Evolutionary conservation across 805 yeast species (phyloP).

Genomic region (Barnettozyma pratensis): DNA sequence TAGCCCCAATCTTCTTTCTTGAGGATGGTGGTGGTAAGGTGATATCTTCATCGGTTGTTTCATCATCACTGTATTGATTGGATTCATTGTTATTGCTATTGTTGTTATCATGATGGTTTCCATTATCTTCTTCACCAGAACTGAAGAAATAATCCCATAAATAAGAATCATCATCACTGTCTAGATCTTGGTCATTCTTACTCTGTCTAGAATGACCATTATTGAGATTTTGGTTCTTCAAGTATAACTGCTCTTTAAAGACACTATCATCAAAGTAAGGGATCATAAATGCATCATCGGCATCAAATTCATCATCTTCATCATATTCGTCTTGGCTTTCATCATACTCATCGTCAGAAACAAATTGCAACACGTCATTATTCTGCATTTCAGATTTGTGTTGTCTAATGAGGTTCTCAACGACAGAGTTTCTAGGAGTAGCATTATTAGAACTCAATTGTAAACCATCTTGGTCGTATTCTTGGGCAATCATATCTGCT

Average conservation of each 20-base stretch:
- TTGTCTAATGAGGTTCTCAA: slow-evolving; percentile 32
- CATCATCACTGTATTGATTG: slow-evolving; percentile 51
- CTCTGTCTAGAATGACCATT: slow-evolving; percentile 9
- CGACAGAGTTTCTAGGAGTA: slow-evolving; percentile 30
- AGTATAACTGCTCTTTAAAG: slow-evolving; percentile 16
- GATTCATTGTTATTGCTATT: background rate
- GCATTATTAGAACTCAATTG: slow-evolving; percentile 23
- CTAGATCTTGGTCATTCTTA: slow-evolving; percentile 14
- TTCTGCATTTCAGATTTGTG: slow-evolving; percentile 40
- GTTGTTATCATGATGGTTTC: slow-evolving; percentile 17
- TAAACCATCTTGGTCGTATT: slow-evolving; percentile 27
- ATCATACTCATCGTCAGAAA: slow-evolving; percentile 28
- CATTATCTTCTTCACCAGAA: slow-evolving; percentile 29
- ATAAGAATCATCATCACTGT: slow-evolving; percentile 54
- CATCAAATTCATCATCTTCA: slow-evolving; percentile 18
- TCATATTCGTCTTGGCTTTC: slow-evolving; percentile 23
- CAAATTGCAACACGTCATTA: slow-evolving; percentile 31
- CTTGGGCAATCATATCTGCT: slow-evolving; percentile 38
- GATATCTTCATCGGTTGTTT: slow-evolving; percentile 92
- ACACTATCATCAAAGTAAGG: slow-evolving; percentile 38
- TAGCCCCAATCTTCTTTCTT: slow-evolving; percentile 57
- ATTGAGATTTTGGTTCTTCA: slow-evolving; percentile 4
- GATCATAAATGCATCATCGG: slow-evolving; percentile 26
- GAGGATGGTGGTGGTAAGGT: slow-evolving; percentile 68
- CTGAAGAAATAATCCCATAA: slow-evolving; percentile 71